phyloP scores from a whole-genome alignment of 202 grass and related monocot species.

The Cymbopogon flexuosus region DNA sequence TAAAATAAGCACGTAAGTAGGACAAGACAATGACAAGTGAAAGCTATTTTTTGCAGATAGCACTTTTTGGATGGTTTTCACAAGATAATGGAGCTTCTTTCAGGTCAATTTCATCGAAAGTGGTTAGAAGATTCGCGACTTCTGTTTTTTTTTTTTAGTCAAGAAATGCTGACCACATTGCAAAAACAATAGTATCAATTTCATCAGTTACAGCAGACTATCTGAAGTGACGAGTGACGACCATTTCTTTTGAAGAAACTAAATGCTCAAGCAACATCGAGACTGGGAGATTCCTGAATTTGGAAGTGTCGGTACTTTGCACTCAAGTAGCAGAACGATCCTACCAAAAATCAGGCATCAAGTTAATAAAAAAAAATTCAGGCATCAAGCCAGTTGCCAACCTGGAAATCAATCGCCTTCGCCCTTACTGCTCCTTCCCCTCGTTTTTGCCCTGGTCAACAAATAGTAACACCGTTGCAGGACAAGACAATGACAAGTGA shows the following conservation, averaged over 20 bases:
- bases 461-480: not conserved
- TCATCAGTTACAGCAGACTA: not conserved
- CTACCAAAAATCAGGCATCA: not conserved
- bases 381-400: not conserved
- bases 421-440: not conserved
- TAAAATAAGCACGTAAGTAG: not conserved
- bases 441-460: not conserved
- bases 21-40: conserved; percentile 29
- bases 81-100: not conserved
- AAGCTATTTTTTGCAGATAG: not conserved
- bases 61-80: conserved; percentile 23
- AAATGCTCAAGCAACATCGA: conserved; percentile 7
- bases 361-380: no score
- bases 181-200: not conserved
- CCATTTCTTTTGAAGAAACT: not conserved
- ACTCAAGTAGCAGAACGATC: not conserved
- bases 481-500: not conserved
- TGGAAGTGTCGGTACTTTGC: not conserved
- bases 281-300: not conserved
- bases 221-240: not conserved
- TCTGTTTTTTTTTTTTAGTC: not conserved
- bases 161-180: not conserved
- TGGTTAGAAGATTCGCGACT: not conserved
- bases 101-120: not conserved
- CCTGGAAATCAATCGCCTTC: not conserved